phyloP scores from a whole-genome alignment of 1,284 basidiomycete genomes.

The Rhodotorula sp. region DNA sequence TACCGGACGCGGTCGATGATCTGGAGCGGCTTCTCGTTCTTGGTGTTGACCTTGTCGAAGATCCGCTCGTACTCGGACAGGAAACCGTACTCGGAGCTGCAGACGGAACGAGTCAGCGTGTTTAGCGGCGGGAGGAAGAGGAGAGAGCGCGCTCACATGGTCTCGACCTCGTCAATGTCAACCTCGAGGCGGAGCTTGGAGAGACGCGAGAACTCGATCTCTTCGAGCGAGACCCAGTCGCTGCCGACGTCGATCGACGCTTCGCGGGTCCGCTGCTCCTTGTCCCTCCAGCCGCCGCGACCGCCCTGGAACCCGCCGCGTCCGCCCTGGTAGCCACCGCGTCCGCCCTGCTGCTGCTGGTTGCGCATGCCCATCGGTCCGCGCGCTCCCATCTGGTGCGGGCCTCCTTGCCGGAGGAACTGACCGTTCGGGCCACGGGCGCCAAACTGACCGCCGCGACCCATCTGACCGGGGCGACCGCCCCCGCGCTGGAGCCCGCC shows the following conservation, averaged over 20 bases:
- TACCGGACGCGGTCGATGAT: constrained; percentile 94
- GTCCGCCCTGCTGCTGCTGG: constrained; percentile 23
- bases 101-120: constrained; percentile 12
- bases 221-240: constrained; percentile 91
- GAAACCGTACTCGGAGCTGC: constrained; percentile 80
- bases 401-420: constrained; percentile 29
- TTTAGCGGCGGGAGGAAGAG: not conserved
- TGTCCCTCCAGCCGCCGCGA: constrained; percentile 83
- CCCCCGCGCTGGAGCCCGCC: constrained; percentile 41
- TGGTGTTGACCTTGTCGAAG: constrained; percentile 94
- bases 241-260: constrained; percentile 89
- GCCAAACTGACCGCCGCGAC: constrained; percentile 58
- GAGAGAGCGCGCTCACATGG: constrained; percentile 59
- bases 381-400: not conserved
- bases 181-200: constrained; percentile 89
- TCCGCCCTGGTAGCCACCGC: constrained; percentile 50
- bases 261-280: constrained; percentile 91
- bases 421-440: constrained; percentile 38
- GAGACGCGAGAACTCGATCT: constrained; percentile 94
- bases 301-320: constrained; percentile 55
- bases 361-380: constrained; percentile 31
- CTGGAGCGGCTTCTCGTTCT: constrained; percentile 85
- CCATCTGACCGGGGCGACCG: constrained; percentile 56
- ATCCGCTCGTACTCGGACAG: constrained; percentile 91
- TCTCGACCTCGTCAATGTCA: constrained; percentile 69